Percentiles rank a stretch among this genome's conserved stretches.
Conservation (phyloP, 139 green algal species). For the Chlamydomonas sphaeroides region DNA sequence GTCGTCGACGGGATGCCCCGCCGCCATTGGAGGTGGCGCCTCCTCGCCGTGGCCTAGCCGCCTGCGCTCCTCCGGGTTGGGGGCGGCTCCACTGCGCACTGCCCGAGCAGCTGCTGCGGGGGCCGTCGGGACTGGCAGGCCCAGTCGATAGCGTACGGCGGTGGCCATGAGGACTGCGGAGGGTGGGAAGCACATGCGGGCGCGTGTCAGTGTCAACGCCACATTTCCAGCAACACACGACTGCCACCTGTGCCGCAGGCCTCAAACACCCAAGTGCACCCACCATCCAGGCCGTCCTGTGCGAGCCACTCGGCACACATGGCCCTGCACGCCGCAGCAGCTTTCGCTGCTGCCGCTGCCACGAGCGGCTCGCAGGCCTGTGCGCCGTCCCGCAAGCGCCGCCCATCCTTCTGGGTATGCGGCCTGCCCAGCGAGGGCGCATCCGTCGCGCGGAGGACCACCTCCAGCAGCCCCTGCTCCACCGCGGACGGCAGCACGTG, state of each 20-base stretch:
- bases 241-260: too few species aligned
- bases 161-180: not conserved
- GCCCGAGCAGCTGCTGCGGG: not conserved
- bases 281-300: too few species aligned
- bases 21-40: too few species aligned
- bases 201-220: too few species aligned
- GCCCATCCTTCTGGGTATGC: too few species aligned
- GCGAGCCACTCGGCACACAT: not conserved
- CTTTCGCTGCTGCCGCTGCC: not conserved
- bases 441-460: not conserved
- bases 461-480: constrained; percentile 5
- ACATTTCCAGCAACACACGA: too few species aligned
- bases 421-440: not conserved
- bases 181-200: not conserved
- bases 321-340: not conserved
- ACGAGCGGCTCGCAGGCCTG: not conserved
- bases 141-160: not conserved
- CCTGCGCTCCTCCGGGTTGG: not conserved
- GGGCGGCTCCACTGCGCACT: too few species aligned
- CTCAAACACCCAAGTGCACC: too few species aligned
- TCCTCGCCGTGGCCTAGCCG: too few species aligned
- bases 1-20: not conserved
- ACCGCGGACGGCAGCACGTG: constrained; percentile 7
- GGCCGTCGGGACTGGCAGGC: not conserved
- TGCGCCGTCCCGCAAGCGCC: too few species aligned